Base-by-base conservation (phyloP, 2,329 filamentous ascomycete species). In the Botrytis deweyae region DNA sequence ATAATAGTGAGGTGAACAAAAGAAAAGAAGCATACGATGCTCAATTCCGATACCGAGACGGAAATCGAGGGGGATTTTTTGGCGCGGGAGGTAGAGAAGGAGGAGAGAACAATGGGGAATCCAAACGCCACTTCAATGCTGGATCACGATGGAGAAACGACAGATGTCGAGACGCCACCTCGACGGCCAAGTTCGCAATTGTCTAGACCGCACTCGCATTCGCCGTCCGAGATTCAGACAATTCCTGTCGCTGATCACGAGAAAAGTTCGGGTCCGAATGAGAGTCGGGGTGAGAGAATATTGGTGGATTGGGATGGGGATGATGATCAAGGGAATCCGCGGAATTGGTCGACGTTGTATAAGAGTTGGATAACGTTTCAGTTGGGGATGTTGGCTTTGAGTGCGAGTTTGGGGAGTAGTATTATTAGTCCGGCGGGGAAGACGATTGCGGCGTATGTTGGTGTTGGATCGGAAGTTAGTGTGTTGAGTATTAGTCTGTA, bases 281-380 rank as follows among this genome's bases (percentile, higher is more conserved):
- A 42, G 44, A 12, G 10, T 36, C 29, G 18, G 22, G 33, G 62
- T 20, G n/a, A 98, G 97, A 75, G 94, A 95, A 80, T 97, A 97
- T 72, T 97, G 93, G 0, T 97, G 93, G 80, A 85, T 42, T 88
- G 87, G 79, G 74, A 82, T 76, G 76, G 25, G 0, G 44, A 42
- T 63, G 75, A 80, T 75, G 84, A 86, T 74, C 79, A 78, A 12
- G 78, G 80, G 12, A 86, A 88, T 74, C 87, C 87, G 0, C 82
- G 83, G 67, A 87, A 86, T 75, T 88, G 84, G 82, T 79, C 80
- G 0, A 77, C 79, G 9, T 62, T 67, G 5, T 84, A 85, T 75
- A 87, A 87, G 78, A 81, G 80, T 64, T 86, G 83, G 81, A 80
- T 87, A 69, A 87, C 86, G 0, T 81, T 86, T 29, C 83, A 86